phyloP scores from a whole-genome alignment of 1,284 basidiomycete genomes.

The Laetiporus sulphureus region DNA sequence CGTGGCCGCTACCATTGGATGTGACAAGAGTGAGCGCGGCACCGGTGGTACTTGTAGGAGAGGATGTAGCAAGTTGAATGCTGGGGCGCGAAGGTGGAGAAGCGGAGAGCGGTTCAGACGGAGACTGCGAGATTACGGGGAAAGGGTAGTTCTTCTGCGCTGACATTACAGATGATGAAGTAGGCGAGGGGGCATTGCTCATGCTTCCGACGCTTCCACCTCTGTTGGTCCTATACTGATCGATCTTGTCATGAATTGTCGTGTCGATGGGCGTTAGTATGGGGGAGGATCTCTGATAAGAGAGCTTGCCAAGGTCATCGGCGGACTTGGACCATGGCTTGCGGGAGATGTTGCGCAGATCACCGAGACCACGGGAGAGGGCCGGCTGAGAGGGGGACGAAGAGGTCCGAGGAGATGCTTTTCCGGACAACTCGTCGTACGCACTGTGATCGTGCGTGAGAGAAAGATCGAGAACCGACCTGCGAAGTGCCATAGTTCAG shows the following conservation, averaged over 20 bases:
- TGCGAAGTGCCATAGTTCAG: no score
- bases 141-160: constrained; percentile 36
- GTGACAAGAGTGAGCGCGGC: constrained; percentile 18
- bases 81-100: constrained; percentile 28
- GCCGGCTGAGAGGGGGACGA: constrained; percentile 33
- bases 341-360: constrained; percentile 60
- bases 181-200: constrained; percentile 23
- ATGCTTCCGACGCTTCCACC: constrained; percentile 33
- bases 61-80: constrained; percentile 17
- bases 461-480: constrained; percentile 64
- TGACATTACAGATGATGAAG: constrained; percentile 18
- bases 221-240: constrained; percentile 47
- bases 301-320: constrained; percentile 63
- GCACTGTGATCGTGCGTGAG: constrained; percentile 40
- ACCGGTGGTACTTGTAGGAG: constrained; percentile 16
- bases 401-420: constrained; percentile 25
- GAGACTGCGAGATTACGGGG: constrained; percentile 30
- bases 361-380: constrained; percentile 40
- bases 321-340: constrained; percentile 74
- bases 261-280: constrained; percentile 35
- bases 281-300: constrained; percentile 32
- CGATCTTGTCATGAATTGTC: constrained; percentile 53
- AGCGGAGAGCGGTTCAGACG: constrained; percentile 18
- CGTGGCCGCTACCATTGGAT: constrained; percentile 25
- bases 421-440: constrained; percentile 32